Conservation (phyloP, 208 protist species). For the Crithidia acanthocephali region DNA sequence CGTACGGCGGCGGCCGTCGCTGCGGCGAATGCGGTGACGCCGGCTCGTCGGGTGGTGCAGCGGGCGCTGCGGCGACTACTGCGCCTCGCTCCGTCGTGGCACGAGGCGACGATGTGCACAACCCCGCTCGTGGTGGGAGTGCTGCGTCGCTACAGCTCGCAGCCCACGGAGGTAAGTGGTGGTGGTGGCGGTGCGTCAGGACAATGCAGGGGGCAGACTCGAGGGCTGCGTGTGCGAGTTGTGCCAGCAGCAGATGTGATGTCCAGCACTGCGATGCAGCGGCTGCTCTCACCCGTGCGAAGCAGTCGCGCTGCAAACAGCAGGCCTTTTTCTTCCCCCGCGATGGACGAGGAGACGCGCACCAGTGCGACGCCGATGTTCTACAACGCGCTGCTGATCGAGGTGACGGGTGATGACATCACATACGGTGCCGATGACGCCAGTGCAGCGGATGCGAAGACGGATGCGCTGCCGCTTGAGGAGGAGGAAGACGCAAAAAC, state of each 20-base stretch:
- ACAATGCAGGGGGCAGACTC: background rate
- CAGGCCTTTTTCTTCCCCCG: no score
- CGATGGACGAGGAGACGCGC: no score
- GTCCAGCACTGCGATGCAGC: background rate
- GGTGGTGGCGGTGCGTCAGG: background rate
- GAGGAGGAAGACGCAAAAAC: conserved; percentile 28
- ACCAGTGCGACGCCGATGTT: conserved; percentile 1
- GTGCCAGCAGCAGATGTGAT: conserved; percentile 27
- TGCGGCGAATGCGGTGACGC: background rate
- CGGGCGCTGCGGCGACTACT: conserved; percentile 26
- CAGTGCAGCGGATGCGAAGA: background rate
- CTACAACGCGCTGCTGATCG: conserved; percentile 27
- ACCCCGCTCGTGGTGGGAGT: conserved; percentile 42
- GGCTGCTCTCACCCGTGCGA: background rate
- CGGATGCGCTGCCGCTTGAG: conserved; percentile 13
- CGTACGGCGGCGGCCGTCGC: no score
- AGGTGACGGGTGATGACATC: conserved; percentile 29
- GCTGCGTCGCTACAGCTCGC: conserved; percentile 31
- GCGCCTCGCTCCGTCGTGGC: conserved; percentile 18
- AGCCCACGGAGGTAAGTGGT: background rate
- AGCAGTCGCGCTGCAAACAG: no score
- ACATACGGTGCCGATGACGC: conserved; percentile 1
- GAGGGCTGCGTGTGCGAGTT: conserved; percentile 34
- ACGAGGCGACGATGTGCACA: conserved; percentile 28
- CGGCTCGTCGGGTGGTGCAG: background rate